These are phyloP conservation scores for Fusarium sp. DNA, from an alignment of 2,329 filamentous ascomycete species.

Conservation along the genomic window DNA sequence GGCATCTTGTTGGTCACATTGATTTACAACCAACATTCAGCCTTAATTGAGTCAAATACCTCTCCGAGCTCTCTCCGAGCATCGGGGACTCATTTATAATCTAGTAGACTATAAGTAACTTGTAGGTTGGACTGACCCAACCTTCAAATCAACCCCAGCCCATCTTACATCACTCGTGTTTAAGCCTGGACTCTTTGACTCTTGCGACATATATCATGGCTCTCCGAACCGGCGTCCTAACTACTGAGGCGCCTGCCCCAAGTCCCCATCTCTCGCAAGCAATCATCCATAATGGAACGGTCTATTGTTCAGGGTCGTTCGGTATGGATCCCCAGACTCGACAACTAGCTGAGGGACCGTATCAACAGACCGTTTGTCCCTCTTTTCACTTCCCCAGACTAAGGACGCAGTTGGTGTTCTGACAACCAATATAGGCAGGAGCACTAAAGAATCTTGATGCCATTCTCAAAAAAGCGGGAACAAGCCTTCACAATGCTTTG, in stretches of 20 bases:
- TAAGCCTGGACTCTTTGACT: background rate
- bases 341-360: background rate
- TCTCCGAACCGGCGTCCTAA: background rate
- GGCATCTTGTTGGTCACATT: background rate
- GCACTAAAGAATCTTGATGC: background rate
- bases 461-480: background rate
- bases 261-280: background rate
- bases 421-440: background rate
- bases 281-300: background rate
- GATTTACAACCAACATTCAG: background rate
- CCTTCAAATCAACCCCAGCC: background rate
- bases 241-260: background rate
- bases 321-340: background rate
- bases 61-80: background rate
- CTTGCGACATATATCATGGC: background rate
- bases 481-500: slow-evolving; percentile 3
- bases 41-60: background rate
- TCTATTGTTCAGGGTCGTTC: background rate
- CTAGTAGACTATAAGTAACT: background rate
- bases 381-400: fast-evolving
- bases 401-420: fast-evolving
- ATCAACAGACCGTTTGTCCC: background rate
- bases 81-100: background rate
- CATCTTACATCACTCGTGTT: background rate
- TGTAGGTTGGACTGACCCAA: background rate